Base-by-base conservation (phyloP, 129 eudicot genomes). In the Kitagawia praeruptora region DNA sequence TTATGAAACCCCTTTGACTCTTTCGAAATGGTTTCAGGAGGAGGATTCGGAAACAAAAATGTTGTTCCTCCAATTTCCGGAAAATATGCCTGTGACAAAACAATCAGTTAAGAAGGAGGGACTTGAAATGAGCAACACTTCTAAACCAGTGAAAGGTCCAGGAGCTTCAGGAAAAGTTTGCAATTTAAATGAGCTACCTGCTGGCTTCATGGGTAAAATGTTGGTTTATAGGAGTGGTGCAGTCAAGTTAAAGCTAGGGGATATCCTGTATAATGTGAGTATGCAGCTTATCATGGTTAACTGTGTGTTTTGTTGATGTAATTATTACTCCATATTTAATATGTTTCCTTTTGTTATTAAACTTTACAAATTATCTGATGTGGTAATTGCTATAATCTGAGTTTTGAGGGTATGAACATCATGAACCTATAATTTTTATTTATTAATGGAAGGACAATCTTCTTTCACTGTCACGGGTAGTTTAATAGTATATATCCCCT, bases 241-340 rank as follows among this genome's bases (percentile, higher is more conserved):
- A n/a, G 88, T 95, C 42, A 95, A 95, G 86, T 85, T 92, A 80
- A 95, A 95, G 88, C 83, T 92, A 40, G 98, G 98, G 2, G 89
- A 95, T 74, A 88, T 87, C 76, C 79, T 90, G 28, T 95, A 83
- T 79, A 82, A 95, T 85, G 97, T 92, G 85, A 92, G 98, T 87
- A 58, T 41, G 23, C 56, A 15, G 44, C 45, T 31, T n/a, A 15
- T 66, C n/a, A 74, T 16, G 15, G 46, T 70, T 23, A 3, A 61
- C 75, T 23, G 10, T 28, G 8, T 73, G 71, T 15, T 64, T 51
- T 41, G 8, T 63, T n/a, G 46, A 37, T 28, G 51, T 16, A 46
- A 74, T 13, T 45, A n/a, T 74, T 41, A n/a, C 23, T 44, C 1
- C 9, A 5, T 73, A 5, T 44, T 73, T 73, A 3, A 44, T 42